phyloP scores from a whole-genome alignment of 345 rosid genomes.

The Citrus glauca region DNA sequence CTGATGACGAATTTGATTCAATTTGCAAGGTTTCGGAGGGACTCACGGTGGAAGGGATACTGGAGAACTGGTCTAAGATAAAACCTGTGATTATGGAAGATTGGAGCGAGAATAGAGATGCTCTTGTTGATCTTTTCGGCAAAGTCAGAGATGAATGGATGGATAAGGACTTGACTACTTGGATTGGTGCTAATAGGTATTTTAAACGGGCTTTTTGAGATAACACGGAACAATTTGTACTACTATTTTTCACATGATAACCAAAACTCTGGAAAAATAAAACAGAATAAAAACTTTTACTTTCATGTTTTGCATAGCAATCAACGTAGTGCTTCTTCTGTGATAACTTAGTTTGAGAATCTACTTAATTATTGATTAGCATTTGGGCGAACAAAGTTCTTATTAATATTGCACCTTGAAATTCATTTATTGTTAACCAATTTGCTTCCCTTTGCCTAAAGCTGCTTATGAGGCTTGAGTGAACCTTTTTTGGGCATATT shows the following conservation, averaged over 20 bases:
- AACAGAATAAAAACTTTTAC: background rate
- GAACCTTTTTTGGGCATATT: no score
- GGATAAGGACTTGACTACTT: conserved; percentile 58
- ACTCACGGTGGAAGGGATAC: conserved; percentile 59
- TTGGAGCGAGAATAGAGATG: conserved; percentile 73
- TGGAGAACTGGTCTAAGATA: conserved; percentile 72
- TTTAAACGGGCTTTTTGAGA: background rate
- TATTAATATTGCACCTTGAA: background rate
- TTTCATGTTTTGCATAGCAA: background rate
- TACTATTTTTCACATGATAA: background rate
- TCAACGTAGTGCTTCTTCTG: background rate
- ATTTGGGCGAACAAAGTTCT: background rate
- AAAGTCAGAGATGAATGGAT: conserved; percentile 94
- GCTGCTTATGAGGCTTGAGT: no score
- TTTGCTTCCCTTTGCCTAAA: no score
- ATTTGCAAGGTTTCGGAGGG: conserved; percentile 69
- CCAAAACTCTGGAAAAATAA: background rate
- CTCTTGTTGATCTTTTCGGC: conserved; percentile 68
- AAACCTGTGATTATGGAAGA: conserved; percentile 80
- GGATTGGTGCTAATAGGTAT: conserved; percentile 97
- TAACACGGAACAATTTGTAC: background rate
- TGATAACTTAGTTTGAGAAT: background rate
- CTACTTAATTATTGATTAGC: background rate
- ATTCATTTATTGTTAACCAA: no score
- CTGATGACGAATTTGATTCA: conserved; percentile 20